Conservation (phyloP, 139 green algal genomes). For the Coelastrella sp. region DNA sequence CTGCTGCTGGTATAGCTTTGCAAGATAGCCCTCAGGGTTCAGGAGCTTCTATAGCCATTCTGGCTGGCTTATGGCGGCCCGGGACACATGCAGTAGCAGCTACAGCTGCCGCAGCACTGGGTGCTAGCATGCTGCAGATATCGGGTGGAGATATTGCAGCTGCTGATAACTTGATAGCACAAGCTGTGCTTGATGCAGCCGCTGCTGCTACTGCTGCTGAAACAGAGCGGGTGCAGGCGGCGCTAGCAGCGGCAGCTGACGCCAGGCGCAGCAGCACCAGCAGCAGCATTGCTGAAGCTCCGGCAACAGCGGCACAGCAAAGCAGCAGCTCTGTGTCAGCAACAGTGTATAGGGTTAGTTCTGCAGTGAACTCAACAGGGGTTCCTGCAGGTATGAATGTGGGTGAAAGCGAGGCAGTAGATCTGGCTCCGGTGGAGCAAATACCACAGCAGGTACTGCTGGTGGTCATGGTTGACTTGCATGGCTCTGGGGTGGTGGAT, state of each 20-base stretch:
- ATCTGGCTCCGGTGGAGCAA: background rate
- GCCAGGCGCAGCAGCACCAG: background rate
- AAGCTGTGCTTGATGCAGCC: too few species aligned
- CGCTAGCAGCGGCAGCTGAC: background rate
- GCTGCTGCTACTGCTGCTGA: background rate
- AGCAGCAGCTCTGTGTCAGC: background rate
- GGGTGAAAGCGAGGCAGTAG: too few species aligned
- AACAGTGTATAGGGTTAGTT: background rate
- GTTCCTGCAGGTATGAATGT: too few species aligned
- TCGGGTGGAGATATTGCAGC: background rate
- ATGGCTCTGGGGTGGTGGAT: background rate
- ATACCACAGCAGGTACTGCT: background rate
- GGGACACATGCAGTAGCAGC: background rate
- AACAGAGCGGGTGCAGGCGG: background rate
- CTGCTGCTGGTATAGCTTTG: background rate
- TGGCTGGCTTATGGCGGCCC: background rate
- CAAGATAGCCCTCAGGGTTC: too few species aligned
- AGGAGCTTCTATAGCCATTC: background rate
- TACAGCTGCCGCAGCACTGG: conserved; percentile 24
- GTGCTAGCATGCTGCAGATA: background rate
- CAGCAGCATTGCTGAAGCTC: background rate
- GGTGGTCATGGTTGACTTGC: background rate
- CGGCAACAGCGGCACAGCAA: background rate
- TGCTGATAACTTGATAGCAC: background rate
- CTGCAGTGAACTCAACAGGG: background rate